A percentile compares a stretch with the other conserved stretches of the same genome.
Conservation (phyloP, 768 basidiomycete species). For the Cystofilobasidium macerans region DNA sequence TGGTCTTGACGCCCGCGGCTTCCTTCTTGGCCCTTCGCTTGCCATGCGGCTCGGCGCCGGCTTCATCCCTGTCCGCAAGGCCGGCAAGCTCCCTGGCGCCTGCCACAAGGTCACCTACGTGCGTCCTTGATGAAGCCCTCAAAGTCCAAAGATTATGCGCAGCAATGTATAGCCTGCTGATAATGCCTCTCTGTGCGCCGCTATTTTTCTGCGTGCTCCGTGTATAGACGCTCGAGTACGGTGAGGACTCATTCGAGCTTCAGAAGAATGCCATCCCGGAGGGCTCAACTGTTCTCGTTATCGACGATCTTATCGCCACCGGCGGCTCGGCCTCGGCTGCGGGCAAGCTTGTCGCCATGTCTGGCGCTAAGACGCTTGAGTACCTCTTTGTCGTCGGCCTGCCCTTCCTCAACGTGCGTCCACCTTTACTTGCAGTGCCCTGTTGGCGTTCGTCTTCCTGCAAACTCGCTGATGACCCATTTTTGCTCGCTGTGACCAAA, state of each 20-base stretch:
- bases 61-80: conserved; percentile 90
- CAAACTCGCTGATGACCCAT: background rate
- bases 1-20: conserved; percentile 90
- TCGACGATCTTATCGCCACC: conserved; percentile 94
- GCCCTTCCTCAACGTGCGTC: conserved; percentile 36
- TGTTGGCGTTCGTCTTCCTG: no score
- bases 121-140: conserved; percentile 39
- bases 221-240: conserved; percentile 53
- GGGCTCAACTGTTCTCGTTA: conserved; percentile 71
- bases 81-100: conserved; percentile 84
- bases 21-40: conserved; percentile 84
- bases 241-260: conserved; percentile 93
- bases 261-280: conserved; percentile 71
- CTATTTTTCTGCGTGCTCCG: no score
- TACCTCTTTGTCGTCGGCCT: conserved; percentile 86
- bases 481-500: conserved; percentile 47
- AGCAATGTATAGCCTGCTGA: no score
- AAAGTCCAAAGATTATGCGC: background rate
- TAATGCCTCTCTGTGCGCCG: no score
- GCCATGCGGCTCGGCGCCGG: conserved; percentile 82
- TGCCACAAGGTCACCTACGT: conserved; percentile 58
- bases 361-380: conserved; percentile 74
- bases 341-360: conserved; percentile 70
- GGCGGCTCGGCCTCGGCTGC: conserved; percentile 92
- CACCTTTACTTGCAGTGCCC: background rate